Evolutionary conservation across 176 grass and related monocot genomes (phyloP).

Genomic region (Aegilops umbellulata): DNA sequence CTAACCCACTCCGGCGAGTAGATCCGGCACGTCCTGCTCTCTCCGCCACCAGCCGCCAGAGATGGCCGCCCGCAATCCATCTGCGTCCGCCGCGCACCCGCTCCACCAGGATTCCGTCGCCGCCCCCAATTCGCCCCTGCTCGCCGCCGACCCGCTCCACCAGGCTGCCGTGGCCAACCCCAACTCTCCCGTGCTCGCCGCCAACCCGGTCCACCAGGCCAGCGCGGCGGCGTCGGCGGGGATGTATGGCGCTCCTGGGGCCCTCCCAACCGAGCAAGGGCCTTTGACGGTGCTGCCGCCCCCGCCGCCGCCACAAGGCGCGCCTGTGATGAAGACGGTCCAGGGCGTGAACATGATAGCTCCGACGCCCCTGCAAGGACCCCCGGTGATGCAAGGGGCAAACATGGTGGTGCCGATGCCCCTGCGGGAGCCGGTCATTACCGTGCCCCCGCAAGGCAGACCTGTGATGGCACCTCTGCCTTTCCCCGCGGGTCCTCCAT

Average conservation of each 20-base stretch:
- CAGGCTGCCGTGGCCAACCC: neutral
- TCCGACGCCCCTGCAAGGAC: neutral
- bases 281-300: neutral
- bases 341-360: neutral
- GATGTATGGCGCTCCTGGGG: neutral
- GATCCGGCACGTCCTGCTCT: neutral
- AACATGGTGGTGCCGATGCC: neutral
- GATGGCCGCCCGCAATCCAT: neutral
- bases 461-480: neutral
- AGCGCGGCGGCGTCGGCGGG: neutral
- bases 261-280: neutral
- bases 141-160: neutral
- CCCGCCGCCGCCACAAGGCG: neutral
- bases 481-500: neutral
- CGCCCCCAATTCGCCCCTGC: neutral
- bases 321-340: neutral
- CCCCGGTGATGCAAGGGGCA: neutral
- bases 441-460: neutral
- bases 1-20: slow-evolving; percentile 19
- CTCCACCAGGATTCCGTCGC: neutral
- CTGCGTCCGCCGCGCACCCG: neutral
- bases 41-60: neutral
- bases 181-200: too few species aligned
- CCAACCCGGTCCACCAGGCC: too few species aligned
- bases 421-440: neutral